A percentile compares a stretch with the other conserved stretches of the same genome.
phyloP scores from a whole-genome alignment of 2,329 filamentous ascomycete species.

The Ceratocystis smalleyi region DNA sequence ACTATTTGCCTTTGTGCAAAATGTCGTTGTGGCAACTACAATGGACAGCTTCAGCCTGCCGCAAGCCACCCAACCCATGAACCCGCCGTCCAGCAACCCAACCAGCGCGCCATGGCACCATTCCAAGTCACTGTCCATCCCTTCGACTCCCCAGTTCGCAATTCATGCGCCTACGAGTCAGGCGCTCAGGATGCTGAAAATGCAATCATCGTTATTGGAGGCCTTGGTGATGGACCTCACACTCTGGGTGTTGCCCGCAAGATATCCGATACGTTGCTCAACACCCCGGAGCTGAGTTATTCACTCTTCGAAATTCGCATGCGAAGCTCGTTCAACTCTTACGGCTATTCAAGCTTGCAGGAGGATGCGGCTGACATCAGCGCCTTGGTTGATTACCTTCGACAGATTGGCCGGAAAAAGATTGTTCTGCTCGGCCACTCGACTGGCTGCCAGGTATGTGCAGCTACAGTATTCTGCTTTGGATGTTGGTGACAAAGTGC shows the following conservation, averaged over 20 bases:
- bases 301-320: slow-evolving; percentile 43
- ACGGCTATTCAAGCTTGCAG: slow-evolving; percentile 34
- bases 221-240: slow-evolving; percentile 53
- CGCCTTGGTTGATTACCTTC: slow-evolving; percentile 37
- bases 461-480: not conserved
- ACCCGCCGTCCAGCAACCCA: too few species aligned
- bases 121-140: slow-evolving; percentile 34
- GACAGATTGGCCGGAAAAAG: slow-evolving; percentile 33
- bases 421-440: slow-evolving; percentile 44
- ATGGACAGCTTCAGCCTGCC: too few species aligned
- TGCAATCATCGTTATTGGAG: slow-evolving; percentile 54
- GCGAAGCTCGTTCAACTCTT: slow-evolving; percentile 38
- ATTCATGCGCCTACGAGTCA: slow-evolving; percentile 34
- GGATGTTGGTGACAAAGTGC: not conserved
- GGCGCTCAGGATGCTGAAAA: slow-evolving; percentile 32
- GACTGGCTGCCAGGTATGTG: slow-evolving; percentile 39
- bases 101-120: slow-evolving; percentile 18
- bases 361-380: slow-evolving; percentile 40
- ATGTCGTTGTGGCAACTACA: too few species aligned
- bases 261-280: slow-evolving; percentile 31
- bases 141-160: slow-evolving; percentile 28
- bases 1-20: too few species aligned
- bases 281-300: slow-evolving; percentile 28
- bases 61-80: too few species aligned
- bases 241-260: slow-evolving; percentile 42